A percentile compares a stretch with the other conserved stretches of the same genome.
Evolutionary conservation across 768 basidiomycete genomes (phyloP).

Genomic region (Pilatotrama ljubarskyi): DNA sequence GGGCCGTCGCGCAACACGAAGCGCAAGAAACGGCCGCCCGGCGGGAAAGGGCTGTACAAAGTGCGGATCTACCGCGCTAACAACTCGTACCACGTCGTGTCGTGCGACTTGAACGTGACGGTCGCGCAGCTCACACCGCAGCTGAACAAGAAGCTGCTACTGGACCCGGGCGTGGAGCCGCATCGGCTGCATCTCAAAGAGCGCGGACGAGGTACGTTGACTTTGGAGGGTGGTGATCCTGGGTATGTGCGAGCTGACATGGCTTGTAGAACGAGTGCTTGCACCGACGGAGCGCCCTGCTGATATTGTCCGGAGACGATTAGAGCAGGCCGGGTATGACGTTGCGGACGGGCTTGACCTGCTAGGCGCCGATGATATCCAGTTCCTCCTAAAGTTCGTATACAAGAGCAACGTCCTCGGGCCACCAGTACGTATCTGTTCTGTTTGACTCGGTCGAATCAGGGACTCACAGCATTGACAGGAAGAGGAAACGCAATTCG

Average conservation of each 20-base stretch:
- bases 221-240: no score
- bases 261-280: slow-evolving; percentile 72
- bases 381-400: slow-evolving; percentile 86
- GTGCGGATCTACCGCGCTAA: slow-evolving; percentile 81
- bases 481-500: slow-evolving; percentile 74
- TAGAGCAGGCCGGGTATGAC: slow-evolving; percentile 90
- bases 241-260: background rate
- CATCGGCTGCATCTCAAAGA: slow-evolving; percentile 77
- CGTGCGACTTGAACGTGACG: slow-evolving; percentile 62
- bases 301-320: slow-evolving; percentile 75
- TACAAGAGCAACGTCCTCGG: slow-evolving; percentile 79
- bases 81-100: slow-evolving; percentile 68
- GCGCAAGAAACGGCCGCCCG: slow-evolving; percentile 23
- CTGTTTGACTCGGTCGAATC: background rate
- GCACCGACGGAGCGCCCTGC: slow-evolving; percentile 81
- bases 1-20: background rate
- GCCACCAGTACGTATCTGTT: slow-evolving; percentile 50
- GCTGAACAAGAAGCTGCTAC: slow-evolving; percentile 58
- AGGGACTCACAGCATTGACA: slow-evolving; percentile 30
- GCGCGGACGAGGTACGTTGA: slow-evolving; percentile 70
- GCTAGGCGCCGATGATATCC: slow-evolving; percentile 74
- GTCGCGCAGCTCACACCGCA: slow-evolving; percentile 64
- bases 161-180: slow-evolving; percentile 51
- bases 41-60: slow-evolving; percentile 38
- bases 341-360: slow-evolving; percentile 76